Base-by-base conservation (phyloP, 306 rosid species). In the Rosa persica region DNA sequence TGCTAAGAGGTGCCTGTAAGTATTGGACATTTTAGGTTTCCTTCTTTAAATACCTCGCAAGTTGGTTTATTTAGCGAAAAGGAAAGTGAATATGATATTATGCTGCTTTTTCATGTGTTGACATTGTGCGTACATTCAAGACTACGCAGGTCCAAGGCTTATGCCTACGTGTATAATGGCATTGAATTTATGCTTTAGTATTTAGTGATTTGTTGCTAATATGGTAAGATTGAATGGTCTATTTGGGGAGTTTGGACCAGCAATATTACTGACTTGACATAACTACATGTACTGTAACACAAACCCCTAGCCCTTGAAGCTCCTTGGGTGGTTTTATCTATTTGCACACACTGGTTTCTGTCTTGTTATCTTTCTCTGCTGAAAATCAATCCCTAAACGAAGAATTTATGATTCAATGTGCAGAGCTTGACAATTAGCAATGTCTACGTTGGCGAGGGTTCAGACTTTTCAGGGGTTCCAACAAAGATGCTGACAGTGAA, bases 401-500 rank as follows among this genome's bases (percentile, higher is more conserved):
- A 60, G 69, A 43, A 20, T 60, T 40, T 75, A 9, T 80, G 77
- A 73, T 80, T 27, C 7, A 68, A 68, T 68, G 80, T 83, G 86
- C 91, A 93, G 99, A 91, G 96, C 79, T 89, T 95, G 86, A 78
- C 80, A 15, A 91, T 93, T 44, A 83, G 84, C 55, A 91, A 90
- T 79, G 46, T 95, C 3, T 89, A 95, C 51, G 82, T 91, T 78
- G 97, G 97, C 67, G 89, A 86, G 72, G 99, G 98, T 47, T 80
- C 93, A 76, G 98, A 95, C 80, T 85, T 78, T 85, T 86, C 96
- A 27, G 97, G 97, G 20, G 99, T 95, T 13, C 82, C 84, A 74
- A 91, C 99, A 80, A 95, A 85, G 89, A 67, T 95, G 89, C 67
- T 90, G 80, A 93, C 99, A 55, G 80, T 95, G 66, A 95, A 95